Evolutionary conservation across 495 filamentous ascomycete species (phyloP).

Genomic region (Xylaria nigripes): DNA sequence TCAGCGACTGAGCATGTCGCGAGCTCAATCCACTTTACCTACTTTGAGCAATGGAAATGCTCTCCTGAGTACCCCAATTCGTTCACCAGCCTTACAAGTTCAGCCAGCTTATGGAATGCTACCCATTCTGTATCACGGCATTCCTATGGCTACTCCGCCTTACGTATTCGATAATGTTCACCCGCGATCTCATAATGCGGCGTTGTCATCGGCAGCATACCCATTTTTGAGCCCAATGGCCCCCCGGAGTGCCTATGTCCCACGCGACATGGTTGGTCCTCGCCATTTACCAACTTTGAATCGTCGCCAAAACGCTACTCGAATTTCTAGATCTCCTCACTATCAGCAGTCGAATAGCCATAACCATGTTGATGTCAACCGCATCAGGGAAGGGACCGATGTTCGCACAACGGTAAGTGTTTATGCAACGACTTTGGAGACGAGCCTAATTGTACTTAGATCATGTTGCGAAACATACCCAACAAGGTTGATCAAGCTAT

Average conservation of each 20-base stretch:
- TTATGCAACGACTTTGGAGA: slow-evolving; percentile 1
- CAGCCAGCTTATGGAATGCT: slow-evolving; percentile 27
- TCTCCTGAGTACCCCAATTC: slow-evolving; percentile 32
- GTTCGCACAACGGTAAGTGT: slow-evolving; percentile 62
- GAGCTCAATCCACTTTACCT: slow-evolving; percentile 14
- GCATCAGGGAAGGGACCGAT: slow-evolving; percentile 58
- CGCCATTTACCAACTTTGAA: slow-evolving; percentile 15
- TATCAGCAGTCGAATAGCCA: slow-evolving; percentile 44
- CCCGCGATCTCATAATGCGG: slow-evolving; percentile 21
- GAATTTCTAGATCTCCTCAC: slow-evolving; percentile 32
- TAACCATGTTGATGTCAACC: slow-evolving; percentile 58
- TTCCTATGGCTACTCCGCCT: slow-evolving; percentile 17
- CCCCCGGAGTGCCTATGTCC: slow-evolving; percentile 18
- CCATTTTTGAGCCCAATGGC: slow-evolving; percentile 28
- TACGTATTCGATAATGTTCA: slow-evolving; percentile 33
- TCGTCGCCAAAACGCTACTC: slow-evolving; percentile 36
- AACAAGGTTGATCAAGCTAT: slow-evolving; percentile 79
- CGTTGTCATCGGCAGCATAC: slow-evolving; percentile 24
- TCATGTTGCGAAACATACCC: slow-evolving; percentile 95
- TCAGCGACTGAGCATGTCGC: slow-evolving; percentile 21
- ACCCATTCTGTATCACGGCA: slow-evolving; percentile 27
- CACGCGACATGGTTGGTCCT: slow-evolving; percentile 22
- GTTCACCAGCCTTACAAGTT: slow-evolving; percentile 22
- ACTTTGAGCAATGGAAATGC: slow-evolving; percentile 11
- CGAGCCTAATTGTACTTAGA: slow-evolving; percentile 37